Percentiles rank a stretch among this genome's conserved stretches.
These are phyloP conservation scores for Tetrapisispora namnaoensis DNA, from an alignment of 805 yeast species.

Conservation along the genomic window DNA sequence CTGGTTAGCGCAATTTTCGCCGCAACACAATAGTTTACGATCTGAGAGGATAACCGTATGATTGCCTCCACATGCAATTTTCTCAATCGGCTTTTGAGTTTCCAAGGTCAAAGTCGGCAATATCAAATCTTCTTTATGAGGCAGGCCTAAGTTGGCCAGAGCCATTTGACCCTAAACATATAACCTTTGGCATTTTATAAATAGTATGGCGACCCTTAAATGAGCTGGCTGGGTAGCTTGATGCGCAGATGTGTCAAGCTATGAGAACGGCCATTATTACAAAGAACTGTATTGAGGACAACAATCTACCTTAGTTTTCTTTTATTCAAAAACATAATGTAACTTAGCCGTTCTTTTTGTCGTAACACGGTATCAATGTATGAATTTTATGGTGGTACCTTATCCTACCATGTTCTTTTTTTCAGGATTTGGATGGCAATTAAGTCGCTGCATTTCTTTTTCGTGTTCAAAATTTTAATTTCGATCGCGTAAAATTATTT, in stretches of 20 bases:
- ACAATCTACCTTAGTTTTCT: too few relatives aligned
- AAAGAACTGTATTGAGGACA: too few relatives aligned
- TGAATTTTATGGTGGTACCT: too few relatives aligned
- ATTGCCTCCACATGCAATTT: conserved; percentile 74
- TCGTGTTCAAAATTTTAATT: conserved; percentile 1
- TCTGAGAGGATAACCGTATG: conserved; percentile 57
- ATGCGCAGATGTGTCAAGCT: too few relatives aligned
- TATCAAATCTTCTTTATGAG: conserved; percentile 39
- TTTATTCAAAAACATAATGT: too few relatives aligned
- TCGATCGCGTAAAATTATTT: not conserved
- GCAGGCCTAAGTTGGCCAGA: conserved; percentile 59
- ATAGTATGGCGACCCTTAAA: too few relatives aligned
- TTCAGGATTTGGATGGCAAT: too few relatives aligned
- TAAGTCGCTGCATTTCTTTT: not conserved
- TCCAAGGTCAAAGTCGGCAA: conserved; percentile 20
- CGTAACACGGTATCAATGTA: too few relatives aligned
- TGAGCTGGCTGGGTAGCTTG: too few relatives aligned
- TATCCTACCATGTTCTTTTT: too few relatives aligned
- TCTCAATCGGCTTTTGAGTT: conserved; percentile 24
- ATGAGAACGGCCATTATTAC: too few relatives aligned
- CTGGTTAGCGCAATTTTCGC: conserved; percentile 51
- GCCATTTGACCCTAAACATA: conserved; percentile 81
- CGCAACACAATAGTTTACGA: conserved; percentile 42
- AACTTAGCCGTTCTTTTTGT: too few relatives aligned
- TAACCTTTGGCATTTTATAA: conserved; percentile 8